Conservation (phyloP, 2,329 filamentous ascomycete species). For the Thielaviopsis punctulata region DNA sequence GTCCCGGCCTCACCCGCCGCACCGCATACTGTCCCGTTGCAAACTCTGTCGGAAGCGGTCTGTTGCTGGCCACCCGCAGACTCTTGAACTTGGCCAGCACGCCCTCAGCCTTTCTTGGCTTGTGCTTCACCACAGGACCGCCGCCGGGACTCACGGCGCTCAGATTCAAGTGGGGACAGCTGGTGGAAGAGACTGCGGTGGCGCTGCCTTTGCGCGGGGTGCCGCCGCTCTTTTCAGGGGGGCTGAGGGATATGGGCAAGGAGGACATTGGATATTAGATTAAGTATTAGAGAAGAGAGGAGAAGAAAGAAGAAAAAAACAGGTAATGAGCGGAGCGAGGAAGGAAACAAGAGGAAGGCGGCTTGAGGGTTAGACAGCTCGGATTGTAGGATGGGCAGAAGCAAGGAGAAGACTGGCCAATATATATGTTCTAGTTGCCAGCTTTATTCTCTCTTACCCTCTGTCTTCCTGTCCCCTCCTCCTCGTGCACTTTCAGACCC, state of each 20-base stretch:
- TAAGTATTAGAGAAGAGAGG: no score
- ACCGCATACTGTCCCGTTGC: conserved; percentile 43
- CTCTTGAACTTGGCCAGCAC: conserved; percentile 16
- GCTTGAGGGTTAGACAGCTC: not conserved
- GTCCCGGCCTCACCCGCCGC: conserved; percentile 29
- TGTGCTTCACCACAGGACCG: conserved; percentile 1
- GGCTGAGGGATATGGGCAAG: not conserved
- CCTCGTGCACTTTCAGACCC: no score
- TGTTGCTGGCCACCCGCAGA: conserved; percentile 29
- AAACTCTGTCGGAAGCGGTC: conserved; percentile 45
- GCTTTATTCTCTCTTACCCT: no score
- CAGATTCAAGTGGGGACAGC: not conserved
- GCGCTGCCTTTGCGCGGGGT: not conserved
- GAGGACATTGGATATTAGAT: not conserved
- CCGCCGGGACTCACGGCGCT: not conserved
- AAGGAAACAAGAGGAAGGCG: not conserved
- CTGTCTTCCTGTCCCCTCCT: no score
- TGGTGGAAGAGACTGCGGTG: not conserved
- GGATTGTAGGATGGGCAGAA: not conserved
- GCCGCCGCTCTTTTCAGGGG: not conserved
- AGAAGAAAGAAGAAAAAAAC: not conserved
- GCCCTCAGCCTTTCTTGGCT: not conserved
- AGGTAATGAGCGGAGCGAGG: not conserved
- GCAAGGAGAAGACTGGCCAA: no score
- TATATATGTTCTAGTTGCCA: no score